Evolutionary conservation across 192 early-diverging fungal genomes (phyloP).

Genomic region (Gonapodya prolifera): DNA sequence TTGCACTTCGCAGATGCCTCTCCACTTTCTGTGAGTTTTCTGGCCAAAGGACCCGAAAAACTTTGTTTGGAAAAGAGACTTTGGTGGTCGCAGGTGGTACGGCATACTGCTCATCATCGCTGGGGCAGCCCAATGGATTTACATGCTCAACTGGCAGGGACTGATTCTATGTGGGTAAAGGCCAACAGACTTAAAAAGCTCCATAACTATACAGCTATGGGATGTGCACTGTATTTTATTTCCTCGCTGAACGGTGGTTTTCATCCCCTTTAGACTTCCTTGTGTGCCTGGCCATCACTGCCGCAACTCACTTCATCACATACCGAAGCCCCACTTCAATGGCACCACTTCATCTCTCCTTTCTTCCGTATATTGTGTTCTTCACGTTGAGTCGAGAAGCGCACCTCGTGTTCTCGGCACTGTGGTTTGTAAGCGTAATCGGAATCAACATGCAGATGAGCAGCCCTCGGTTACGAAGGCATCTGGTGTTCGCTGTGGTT

Average conservation of each 20-base stretch:
- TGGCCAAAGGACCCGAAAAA: no score
- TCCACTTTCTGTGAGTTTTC: constrained; percentile 18
- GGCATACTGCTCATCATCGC: constrained; percentile 18
- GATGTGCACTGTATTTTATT: neutral
- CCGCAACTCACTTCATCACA: constrained; percentile 10
- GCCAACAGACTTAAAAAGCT: constrained; percentile 3
- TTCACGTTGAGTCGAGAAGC: constrained; percentile 20
- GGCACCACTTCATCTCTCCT: constrained; percentile 24
- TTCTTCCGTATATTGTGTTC: constrained; percentile 21
- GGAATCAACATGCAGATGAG: constrained; percentile 23
- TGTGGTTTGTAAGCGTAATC: constrained; percentile 30
- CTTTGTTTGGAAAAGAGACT: no score
- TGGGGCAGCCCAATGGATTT: constrained; percentile 12
- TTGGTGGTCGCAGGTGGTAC: constrained; percentile 14
- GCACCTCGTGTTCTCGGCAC: constrained; percentile 19
- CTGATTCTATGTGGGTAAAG: constrained; percentile 21
- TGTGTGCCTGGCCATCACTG: constrained; percentile 2
- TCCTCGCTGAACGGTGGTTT: neutral
- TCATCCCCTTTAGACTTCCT: constrained; percentile 19
- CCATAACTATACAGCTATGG: neutral
- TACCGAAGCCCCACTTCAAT: constrained; percentile 11
- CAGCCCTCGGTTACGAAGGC: constrained; percentile 9
- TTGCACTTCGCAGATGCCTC: constrained; percentile 22
- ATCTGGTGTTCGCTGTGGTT: constrained; percentile 13
- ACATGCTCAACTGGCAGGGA: constrained; percentile 13